phyloP scores from a whole-genome alignment of 768 basidiomycete genomes.

The Russula abietina region DNA sequence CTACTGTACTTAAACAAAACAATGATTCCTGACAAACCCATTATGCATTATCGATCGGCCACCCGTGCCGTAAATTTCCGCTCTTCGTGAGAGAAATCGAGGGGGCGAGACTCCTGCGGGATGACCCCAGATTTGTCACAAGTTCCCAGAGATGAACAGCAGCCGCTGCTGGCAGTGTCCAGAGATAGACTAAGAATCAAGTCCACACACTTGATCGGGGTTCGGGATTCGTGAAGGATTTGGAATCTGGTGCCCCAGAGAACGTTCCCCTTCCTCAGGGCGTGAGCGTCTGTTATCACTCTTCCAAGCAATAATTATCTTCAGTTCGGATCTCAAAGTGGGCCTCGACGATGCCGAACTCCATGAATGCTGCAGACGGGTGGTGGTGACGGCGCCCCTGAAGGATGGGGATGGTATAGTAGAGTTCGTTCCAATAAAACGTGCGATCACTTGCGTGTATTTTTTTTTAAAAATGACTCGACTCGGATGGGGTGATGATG shows the following conservation, averaged over 20 bases:
- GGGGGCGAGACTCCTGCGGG: neutral
- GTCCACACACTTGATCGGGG: neutral
- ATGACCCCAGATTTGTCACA: neutral
- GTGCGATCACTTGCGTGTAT: neutral
- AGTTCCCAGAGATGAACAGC: neutral
- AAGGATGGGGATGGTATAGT: too few relatives aligned
- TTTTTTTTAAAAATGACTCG: neutral
- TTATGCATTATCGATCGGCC: neutral
- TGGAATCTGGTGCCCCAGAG: neutral
- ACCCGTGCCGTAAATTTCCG: neutral
- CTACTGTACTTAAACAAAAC: neutral
- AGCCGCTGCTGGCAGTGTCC: neutral
- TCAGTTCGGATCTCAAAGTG: neutral
- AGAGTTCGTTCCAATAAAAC: neutral
- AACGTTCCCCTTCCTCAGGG: neutral
- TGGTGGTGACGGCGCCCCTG: too few relatives aligned
- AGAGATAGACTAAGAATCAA: neutral
- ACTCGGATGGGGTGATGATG: too few relatives aligned
- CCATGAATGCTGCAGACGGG: neutral
- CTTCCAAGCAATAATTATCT: neutral
- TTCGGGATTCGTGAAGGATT: neutral
- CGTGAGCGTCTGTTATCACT: neutral
- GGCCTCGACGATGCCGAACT: neutral
- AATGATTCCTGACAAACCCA: neutral
- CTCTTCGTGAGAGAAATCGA: neutral